Evolutionary conservation across 306 rosid genomes (phyloP), one percentile per base, ranked within the genome.

Genomic region (Betula pendula): DNA sequence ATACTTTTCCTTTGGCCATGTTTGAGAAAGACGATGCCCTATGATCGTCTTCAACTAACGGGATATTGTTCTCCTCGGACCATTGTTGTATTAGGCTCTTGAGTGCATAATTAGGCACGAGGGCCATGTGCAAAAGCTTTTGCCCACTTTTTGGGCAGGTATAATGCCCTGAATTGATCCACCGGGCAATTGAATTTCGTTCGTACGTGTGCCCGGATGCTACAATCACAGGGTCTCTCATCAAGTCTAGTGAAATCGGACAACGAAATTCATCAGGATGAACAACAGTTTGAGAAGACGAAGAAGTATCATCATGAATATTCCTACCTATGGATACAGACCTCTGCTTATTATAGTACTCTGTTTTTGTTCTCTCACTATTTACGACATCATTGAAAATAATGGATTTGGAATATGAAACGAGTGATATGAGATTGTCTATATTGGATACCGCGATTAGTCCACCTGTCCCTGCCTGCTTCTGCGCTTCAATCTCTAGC

Each of bases 381-480:
- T 79, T 87, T 53, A 76, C n/a, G n/a, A n/a, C 85, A 60, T 83
- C 76, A 81, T 81, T 82, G 53, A 88, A 92, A 74, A 89, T 52
- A 83, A 84, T 81, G 29, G 93, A 71, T 75, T 90, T 92, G 72
- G 97, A 87, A 83, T 84, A 88, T 0, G 82, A 78, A 59, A 92
- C 89, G 2, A 95, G 79, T 33, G 96, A 87, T 51, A 90, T 83
- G 58, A 95, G 92, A 75, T 90, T 92, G 75, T 89, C 86, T 73
- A 95, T 84, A 50, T 90, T 90, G 35, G 96, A 92, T 5, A 92
- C 93, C 69, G 81, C 96, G 10, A 90, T 86, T 55, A 92, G 78
- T 68, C 97, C 98, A 45, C 98, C 97, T 7, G 92, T 90, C 17
- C 98, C 97, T 33, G 97, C 98, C 78, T 95, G 96, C 71, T 89